Conservation (phyloP, 2,329 filamentous ascomycete genomes). For the Alternaria sp. region DNA sequence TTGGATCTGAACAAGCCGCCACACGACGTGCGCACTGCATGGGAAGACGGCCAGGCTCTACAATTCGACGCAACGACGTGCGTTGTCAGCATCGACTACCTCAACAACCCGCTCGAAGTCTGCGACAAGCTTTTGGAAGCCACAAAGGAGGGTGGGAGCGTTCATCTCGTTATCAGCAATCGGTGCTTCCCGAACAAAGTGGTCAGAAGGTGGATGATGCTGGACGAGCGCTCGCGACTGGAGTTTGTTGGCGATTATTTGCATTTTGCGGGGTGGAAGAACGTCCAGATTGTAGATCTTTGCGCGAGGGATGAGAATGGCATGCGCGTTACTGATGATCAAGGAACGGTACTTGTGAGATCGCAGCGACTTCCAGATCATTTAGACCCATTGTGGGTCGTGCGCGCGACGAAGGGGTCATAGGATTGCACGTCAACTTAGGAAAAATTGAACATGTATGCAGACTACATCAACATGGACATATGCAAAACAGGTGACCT, state of each 20-base stretch:
- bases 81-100: conserved; percentile 60
- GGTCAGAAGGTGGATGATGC: conserved; percentile 55
- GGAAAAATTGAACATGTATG: too few relatives aligned
- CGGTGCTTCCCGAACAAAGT: conserved; percentile 62
- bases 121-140: conserved; percentile 50
- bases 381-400: conserved; percentile 37
- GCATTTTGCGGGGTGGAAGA: conserved; percentile 58
- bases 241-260: conserved; percentile 60
- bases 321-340: conserved; percentile 28
- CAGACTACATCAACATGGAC: too few relatives aligned
- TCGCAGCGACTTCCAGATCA: conserved; percentile 21
- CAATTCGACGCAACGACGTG: conserved; percentile 56
- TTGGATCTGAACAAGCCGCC: conserved; percentile 53
- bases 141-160: conserved; percentile 51
- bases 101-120: conserved; percentile 55
- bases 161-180: conserved; percentile 60
- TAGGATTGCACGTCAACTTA: too few relatives aligned
- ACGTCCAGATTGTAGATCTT: conserved; percentile 62
- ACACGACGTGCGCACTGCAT: conserved; percentile 35
- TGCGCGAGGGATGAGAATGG: conserved; percentile 47
- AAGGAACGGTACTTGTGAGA: conserved; percentile 20
- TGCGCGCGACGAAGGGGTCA: conserved; percentile 26
- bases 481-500: too few relatives aligned
- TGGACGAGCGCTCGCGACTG: conserved; percentile 54
- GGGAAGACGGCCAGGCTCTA: conserved; percentile 1